Percentiles rank a stretch among this genome's conserved stretches.
Evolutionary conservation across 768 basidiomycete genomes (phyloP).

Genomic region (Boletus sensibilis): DNA sequence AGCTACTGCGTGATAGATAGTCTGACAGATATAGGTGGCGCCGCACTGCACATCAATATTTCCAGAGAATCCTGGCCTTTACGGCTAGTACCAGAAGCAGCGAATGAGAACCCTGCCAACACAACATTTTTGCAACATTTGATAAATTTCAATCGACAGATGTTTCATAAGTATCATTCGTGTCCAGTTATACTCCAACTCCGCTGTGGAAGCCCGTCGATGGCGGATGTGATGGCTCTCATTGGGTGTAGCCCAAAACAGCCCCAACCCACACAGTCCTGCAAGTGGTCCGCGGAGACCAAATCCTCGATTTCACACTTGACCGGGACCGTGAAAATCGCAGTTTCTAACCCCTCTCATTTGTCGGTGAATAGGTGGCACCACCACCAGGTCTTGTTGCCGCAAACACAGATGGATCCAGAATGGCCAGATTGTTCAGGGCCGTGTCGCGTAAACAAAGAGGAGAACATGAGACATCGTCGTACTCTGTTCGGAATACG

Average conservation of each 20-base stretch:
- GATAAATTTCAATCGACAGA: conserved; percentile 11
- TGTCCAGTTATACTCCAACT: conserved; percentile 11
- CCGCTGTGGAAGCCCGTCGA: conserved; percentile 25
- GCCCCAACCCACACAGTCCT: conserved; percentile 16
- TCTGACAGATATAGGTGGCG: conserved; percentile 9
- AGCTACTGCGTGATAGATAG: conserved; percentile 11
- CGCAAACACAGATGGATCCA: not conserved
- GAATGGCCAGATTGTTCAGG: conserved; percentile 7
- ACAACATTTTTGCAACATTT: conserved; percentile 14
- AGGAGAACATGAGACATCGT: not conserved
- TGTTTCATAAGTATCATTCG: conserved; percentile 24
- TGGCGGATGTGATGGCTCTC: conserved; percentile 19
- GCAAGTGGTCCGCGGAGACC: conserved; percentile 27
- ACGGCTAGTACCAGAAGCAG: conserved; percentile 13
- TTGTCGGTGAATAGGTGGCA: conserved; percentile 9
- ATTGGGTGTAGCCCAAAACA: conserved; percentile 12
- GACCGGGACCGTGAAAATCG: conserved; percentile 3
- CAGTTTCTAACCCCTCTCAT: not conserved
- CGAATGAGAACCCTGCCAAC: conserved; percentile 9
- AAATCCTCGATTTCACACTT: conserved; percentile 5
- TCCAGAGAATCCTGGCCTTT: conserved; percentile 9
- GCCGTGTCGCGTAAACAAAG: conserved; percentile 9
- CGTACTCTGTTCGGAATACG: not conserved
- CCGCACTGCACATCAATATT: conserved; percentile 18
- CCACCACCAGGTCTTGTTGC: not conserved